Evolutionary conservation across 768 basidiomycete species (phyloP), one percentile per base, ranked within the genome.

Genomic region (Glaciozyma antarctica): DNA sequence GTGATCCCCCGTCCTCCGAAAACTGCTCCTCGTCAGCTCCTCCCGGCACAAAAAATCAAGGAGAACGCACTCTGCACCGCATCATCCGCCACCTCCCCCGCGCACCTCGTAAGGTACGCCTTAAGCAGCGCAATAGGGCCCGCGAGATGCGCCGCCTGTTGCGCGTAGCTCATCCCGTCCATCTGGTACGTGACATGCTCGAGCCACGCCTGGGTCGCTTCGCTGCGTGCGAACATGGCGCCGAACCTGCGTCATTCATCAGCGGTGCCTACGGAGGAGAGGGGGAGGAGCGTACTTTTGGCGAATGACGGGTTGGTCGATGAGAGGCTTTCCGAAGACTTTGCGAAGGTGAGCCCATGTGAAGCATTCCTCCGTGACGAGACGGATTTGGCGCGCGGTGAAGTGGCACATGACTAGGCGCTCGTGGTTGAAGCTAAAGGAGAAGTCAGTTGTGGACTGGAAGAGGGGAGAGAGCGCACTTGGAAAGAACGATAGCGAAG

Each of bases 261-360:
- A 48, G 47, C 8, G 10, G 21, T 48, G 21, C 5, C 15, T 6
- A 47, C 5, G 47, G 2, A 21, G 19, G 47, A 6, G 10, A 21
- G 21, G 47, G 32, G 34, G 28, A 56, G 41, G 22, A 32, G 28
- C 55, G 28, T 26, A 51, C 80, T 92, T 95, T 52, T 83, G 78
- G 26, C 93, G 85, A 72, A 98, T 88, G 64, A 97, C 88, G 0
- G 92, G 88, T 66, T 83, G 82, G 32, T 85, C 80, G 63, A 82
- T 82, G 60, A 91, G 80, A 5, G 87, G 89, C 76, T 88, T 92
- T 58, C 92, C 93, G 72, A 94, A 94, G 13, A 90, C 92, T 73
- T 89, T 86, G 49, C 93, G 85, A 75, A 95, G 90, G 60, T 82
- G 83, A 5, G 85, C 81, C 93, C 93, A 97, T 73, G 87, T 87